Conservation (phyloP, 345 rosid species). For the Pugionium cornutum region DNA sequence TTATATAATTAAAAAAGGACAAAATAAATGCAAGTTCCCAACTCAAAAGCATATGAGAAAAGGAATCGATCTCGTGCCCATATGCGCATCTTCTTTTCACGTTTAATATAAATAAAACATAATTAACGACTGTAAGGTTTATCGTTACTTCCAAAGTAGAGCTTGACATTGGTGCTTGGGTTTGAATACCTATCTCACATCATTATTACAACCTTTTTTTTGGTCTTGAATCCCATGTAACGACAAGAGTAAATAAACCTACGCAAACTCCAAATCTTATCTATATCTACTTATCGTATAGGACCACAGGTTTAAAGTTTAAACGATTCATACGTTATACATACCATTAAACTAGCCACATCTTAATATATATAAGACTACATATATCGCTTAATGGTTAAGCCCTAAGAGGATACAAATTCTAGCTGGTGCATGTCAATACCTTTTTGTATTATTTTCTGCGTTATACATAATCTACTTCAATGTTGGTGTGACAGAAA, state of each 20-base stretch:
- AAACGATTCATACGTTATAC: conserved; percentile 9
- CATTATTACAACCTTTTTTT: conserved; percentile 19
- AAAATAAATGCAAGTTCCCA: conserved; percentile 28
- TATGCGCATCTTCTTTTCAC: conserved; percentile 33
- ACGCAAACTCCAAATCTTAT: conserved; percentile 33
- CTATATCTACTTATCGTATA: conserved; percentile 17
- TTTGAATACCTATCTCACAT: conserved; percentile 28
- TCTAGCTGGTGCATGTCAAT: conserved; percentile 21
- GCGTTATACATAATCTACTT: not conserved
- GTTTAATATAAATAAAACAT: conserved; percentile 8
- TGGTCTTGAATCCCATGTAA: conserved; percentile 23
- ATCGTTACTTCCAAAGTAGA: conserved; percentile 32
- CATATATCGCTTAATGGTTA: conserved; percentile 18
- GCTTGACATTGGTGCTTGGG: conserved; percentile 31
- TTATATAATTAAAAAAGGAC: conserved; percentile 18
- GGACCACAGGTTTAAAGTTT: conserved; percentile 19
- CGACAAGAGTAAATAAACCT: conserved; percentile 22
- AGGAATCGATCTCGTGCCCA: conserved; percentile 29
- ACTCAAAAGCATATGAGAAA: conserved; percentile 41
- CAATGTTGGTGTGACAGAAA: not conserved
- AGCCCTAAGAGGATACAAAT: conserved; percentile 7
- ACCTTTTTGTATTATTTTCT: not conserved
- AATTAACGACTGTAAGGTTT: conserved; percentile 11
- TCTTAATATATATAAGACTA: conserved; percentile 6
- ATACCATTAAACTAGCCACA: conserved; percentile 21